These are phyloP conservation scores for Leucocoprinus leucothites DNA, from an alignment of 768 basidiomycete genomes.

Conservation along the genomic window DNA sequence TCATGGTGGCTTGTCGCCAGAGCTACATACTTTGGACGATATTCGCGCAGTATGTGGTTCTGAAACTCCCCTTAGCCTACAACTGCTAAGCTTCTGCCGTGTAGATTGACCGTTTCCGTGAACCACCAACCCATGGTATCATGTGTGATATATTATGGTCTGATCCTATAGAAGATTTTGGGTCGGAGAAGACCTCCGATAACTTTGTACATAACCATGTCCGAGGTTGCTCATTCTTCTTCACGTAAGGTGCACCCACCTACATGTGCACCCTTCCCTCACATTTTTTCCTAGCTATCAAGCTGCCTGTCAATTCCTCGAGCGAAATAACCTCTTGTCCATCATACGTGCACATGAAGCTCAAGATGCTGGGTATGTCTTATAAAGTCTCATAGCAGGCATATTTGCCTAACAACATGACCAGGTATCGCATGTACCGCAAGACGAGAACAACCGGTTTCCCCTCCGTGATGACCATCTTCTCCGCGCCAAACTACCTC, in stretches of 20 bases:
- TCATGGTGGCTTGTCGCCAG: constrained; percentile 95
- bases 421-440: constrained; percentile 95
- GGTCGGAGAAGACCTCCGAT: constrained; percentile 87
- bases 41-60: constrained; percentile 69
- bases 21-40: constrained; percentile 93
- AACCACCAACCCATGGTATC: constrained; percentile 94
- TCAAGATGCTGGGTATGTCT: constrained; percentile 89
- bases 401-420: not conserved
- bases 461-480: constrained; percentile 99
- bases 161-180: constrained; percentile 97
- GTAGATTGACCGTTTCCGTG: constrained; percentile 96
- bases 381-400: too few species aligned
- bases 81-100: not conserved
- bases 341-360: constrained; percentile 99
- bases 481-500: constrained; percentile 96
- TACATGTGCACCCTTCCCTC: constrained; percentile 8
- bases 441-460: constrained; percentile 98
- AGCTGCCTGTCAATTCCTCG: constrained; percentile 95
- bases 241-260: constrained; percentile 34
- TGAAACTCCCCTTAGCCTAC: not conserved
- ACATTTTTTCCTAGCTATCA: constrained; percentile 62
- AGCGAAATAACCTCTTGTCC: constrained; percentile 92
- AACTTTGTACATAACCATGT: constrained; percentile 96
- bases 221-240: constrained; percentile 96
- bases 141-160: constrained; percentile 99